Evolutionary conservation across 1,139 yeast species (phyloP), one percentile per base, ranked within the genome.

Genomic region (Wickerhamiella pararugosa): DNA sequence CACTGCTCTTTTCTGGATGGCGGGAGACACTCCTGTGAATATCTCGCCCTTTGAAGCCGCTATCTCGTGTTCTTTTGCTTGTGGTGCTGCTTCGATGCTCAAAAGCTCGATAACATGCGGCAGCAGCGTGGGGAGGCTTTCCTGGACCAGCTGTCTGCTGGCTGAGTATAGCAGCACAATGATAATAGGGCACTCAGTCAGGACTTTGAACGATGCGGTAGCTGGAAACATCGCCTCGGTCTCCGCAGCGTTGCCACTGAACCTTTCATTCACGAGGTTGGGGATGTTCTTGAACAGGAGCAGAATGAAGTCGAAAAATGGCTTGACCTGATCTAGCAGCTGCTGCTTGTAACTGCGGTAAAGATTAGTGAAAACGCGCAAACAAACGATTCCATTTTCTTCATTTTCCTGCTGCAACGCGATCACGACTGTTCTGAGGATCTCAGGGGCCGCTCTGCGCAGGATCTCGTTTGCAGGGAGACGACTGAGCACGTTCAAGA

Each of bases 141-240:
- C 66, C 40, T 73, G 73, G 2, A 82, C 83, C 43, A 86, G 64
- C 36, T 75, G 75, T 57, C 84, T 83, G 62, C 87, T 87, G 0
- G 94, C 78, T 1, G 94, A 81, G 53, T 83, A 84, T 43, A 92
- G 67, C 6, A 94, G 75, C 2, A 92, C 98, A 75, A 92, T 82
- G 7, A 94, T 87, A 34, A 92, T 87, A 5, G 99, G 99, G 57
- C 97, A 87, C 60, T 92, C 99, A 0, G 96, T 86, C 46, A 90
- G 70, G 7, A 92, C 84, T 57, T 86, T 87, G 67, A 90, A 90
- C 1, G 97, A 86, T 53, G 61, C 68, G 71, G 82, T 73, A 7
- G 54, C 54, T 33, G 42, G 45, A 26, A 41, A 37, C 30, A 49
- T 32, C n/a, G 37, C 8, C 92, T 79, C 49, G 70, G 71, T 43